Conservation (phyloP, 371 early-diverging fungal species). For the Mucor piriformis region DNA sequence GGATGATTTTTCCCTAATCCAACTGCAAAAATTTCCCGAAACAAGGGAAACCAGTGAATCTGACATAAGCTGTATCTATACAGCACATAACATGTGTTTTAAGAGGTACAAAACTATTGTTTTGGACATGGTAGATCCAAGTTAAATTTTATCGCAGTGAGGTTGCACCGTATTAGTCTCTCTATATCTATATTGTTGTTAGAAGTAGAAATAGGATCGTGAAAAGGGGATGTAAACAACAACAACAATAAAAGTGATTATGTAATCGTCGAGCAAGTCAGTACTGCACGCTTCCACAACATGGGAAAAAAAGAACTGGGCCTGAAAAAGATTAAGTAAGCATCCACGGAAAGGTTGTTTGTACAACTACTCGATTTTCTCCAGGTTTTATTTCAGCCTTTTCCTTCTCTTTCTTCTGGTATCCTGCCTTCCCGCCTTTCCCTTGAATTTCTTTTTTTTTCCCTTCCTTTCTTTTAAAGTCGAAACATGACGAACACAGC, state of each 20-base stretch:
- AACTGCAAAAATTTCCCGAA: neutral
- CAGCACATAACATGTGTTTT: neutral
- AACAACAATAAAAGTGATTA: too few relatives aligned
- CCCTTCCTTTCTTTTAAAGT: neutral
- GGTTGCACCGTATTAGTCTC: neutral
- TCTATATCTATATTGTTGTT: neutral
- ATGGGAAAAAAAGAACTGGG: neutral
- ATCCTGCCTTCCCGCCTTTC: neutral
- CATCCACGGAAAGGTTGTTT: neutral
- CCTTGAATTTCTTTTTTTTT: neutral
- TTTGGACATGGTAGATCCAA: neutral
- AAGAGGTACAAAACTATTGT: neutral
- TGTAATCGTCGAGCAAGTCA: neutral
- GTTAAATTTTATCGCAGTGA: neutral
- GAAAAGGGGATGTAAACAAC: too few relatives aligned
- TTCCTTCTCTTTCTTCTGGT: neutral
- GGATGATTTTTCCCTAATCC: too few relatives aligned
- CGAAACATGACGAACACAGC: neutral
- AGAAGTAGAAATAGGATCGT: too few relatives aligned
- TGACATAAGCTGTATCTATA: neutral
- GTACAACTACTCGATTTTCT: neutral
- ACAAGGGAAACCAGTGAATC: neutral
- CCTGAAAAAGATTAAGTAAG: constrained; percentile 4
- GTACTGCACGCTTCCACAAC: neutral
- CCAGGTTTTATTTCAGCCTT: neutral